phyloP scores from a whole-genome alignment of 306 rosid genomes.

The Cucumis hystrix region DNA sequence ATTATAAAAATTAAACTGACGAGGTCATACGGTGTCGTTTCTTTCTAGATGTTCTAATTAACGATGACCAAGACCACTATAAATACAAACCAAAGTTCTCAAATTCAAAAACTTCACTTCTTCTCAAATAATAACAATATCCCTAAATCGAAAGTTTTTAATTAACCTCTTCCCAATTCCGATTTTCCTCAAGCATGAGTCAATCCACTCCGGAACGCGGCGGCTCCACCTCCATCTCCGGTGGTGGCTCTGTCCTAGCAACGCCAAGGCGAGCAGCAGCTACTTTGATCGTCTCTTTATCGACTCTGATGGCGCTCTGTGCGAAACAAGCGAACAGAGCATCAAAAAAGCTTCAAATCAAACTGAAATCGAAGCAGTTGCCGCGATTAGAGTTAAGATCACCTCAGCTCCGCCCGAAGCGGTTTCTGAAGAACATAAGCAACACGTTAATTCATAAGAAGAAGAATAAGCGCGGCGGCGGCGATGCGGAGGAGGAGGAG shows the following conservation, averaged over 20 bases:
- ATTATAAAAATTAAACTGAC: background rate
- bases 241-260: background rate
- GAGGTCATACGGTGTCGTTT: background rate
- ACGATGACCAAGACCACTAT: background rate
- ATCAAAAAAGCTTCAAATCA: constrained; percentile 1
- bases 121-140: background rate
- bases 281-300: constrained; percentile 15
- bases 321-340: constrained; percentile 21
- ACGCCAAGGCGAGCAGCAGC: constrained; percentile 5
- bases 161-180: background rate
- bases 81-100: background rate
- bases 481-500: background rate
- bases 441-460: constrained; percentile 29
- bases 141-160: background rate
- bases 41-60: background rate
- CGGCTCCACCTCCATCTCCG: background rate
- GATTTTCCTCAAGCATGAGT: background rate
- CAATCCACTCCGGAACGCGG: background rate
- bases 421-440: constrained; percentile 50
- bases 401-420: constrained; percentile 33
- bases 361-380: background rate
- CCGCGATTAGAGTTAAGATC: constrained; percentile 15
- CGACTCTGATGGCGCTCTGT: constrained; percentile 28
- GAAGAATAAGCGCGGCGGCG: constrained; percentile 15
- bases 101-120: background rate